These are phyloP conservation scores for Volvariella volvacea DNA, from an alignment of 1,284 basidiomycete genomes.

Conservation along the genomic window DNA sequence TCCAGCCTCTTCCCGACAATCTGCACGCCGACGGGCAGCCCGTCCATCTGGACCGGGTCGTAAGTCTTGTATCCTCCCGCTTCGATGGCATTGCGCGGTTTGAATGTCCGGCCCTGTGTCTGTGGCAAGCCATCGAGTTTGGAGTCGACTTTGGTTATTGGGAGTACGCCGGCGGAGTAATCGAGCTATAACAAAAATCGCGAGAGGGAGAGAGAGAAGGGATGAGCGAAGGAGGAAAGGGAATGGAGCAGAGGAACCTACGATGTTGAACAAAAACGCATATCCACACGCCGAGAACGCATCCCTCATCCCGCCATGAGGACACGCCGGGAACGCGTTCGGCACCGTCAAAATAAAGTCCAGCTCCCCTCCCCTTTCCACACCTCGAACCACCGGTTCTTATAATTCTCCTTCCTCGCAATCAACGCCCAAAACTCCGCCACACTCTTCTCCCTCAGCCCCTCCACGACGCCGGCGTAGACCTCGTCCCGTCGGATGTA, in stretches of 20 bases:
- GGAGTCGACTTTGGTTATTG: slow-evolving; percentile 61
- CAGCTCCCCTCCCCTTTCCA: slow-evolving; percentile 46
- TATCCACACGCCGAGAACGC: slow-evolving; percentile 40
- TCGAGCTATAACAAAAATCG: slow-evolving; percentile 55
- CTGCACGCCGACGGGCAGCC: slow-evolving; percentile 72
- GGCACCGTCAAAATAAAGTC: slow-evolving; percentile 66
- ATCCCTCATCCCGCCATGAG: slow-evolving; percentile 45
- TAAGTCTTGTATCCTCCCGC: slow-evolving; percentile 45
- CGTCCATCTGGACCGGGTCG: slow-evolving; percentile 60
- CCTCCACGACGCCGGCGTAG: slow-evolving; percentile 38
- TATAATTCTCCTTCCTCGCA: slow-evolving; percentile 45
- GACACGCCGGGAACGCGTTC: slow-evolving; percentile 58
- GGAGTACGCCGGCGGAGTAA: slow-evolving; percentile 65
- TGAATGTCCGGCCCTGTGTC: too few species aligned
- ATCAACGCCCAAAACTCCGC: slow-evolving; percentile 51
- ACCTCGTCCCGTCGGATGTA: slow-evolving; percentile 37
- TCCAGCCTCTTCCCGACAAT: slow-evolving; percentile 59
- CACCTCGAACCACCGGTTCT: slow-evolving; percentile 41
- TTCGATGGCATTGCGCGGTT: slow-evolving; percentile 27
- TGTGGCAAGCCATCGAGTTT: slow-evolving; percentile 39
- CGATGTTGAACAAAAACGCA: slow-evolving; percentile 52
- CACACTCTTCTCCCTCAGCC: slow-evolving; percentile 43
- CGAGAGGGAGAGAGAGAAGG: not conserved
- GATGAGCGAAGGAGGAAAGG: not conserved
- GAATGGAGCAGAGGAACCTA: slow-evolving; percentile 21